Base-by-base conservation (phyloP, 495 filamentous ascomycete species). In the Annulohypoxylon maeteangense region DNA sequence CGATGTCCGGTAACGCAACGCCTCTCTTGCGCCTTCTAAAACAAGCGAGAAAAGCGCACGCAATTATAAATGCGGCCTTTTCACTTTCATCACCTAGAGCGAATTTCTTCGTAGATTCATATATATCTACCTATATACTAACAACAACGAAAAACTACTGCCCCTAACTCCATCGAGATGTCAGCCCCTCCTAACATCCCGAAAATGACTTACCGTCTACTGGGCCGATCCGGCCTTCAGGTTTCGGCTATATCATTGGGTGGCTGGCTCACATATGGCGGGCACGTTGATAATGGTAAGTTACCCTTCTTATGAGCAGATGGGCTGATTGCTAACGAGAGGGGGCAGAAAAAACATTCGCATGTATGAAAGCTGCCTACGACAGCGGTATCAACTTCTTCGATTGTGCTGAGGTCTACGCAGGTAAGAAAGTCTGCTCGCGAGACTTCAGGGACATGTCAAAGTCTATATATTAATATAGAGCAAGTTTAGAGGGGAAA, bases 331-430 rank as follows among this genome's bases (percentile, higher is more conserved):
- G 5, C 50, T 55, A 54, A 74, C n/a, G 16, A 16, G 32, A 4
- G n/a, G 16, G 7, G 25, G 1, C 70, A 90, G 90, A 92, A 63
- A 84, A 84, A 42, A 84, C 90, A 0, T 88, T 87, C 69, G 80
- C 86, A 1, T 93, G 91, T 74, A 87, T 94, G 83, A 90, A 92
- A 78, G 87, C 88, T 12, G 92, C 91, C 6, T 93, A 91, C 70
- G 89, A 93, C 76, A 83, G 85, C 54, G 91, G 92, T 3, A 83
- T 94, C 76, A 93, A 93, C 80, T 91, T 91, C 87, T 95, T 88
- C 67, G 87, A 89, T 74, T 89, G 87, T 29, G 86, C 88, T 55
- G 89, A 91, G 71, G 68, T 58, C 4, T 93, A 92, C 67, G 79
- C 89, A 36, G 86, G 79, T 63, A 68, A 68, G 72, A 12, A 20